Base-by-base conservation (phyloP, 331 rosid species). In the Stylosanthes scabra region DNA sequence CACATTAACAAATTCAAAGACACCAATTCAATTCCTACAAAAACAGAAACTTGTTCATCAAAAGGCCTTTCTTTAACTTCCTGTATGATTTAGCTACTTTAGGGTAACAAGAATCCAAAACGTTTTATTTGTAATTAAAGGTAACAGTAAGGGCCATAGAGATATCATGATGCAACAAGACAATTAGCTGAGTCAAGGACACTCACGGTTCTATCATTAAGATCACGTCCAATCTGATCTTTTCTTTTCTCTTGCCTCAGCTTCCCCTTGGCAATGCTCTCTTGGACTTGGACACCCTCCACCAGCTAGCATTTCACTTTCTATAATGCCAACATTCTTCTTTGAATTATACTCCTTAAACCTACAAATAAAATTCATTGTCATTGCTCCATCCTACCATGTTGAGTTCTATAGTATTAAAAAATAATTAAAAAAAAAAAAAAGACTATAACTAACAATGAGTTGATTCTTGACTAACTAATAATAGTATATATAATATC, bases 41-140 rank as follows among this genome's bases (percentile, higher is more conserved):
- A 20, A 20, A 20, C 25, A 20, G 25, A 20, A 20, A 20, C 25
- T 20, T 20, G 25, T 20, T 20, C 1, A 20, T 20, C 25, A 46
- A 20, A 46, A 46, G 51, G 59, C 9, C 45, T 42, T n/a, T 4
- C 59, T 34, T 6, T 34, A 34, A 15, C 9, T 31, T 45, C 25
- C 46, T 8, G 14, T 49, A 54, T 40, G 40, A 47, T 47, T 39
- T 59, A 51, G 79, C 81, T 68, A 34, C 39, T 34, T 34, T 34
- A 34, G 6, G 4, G 76, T 61, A 54, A n/a, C 60, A 70, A 86
- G 86, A 76, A 84, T 84, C 91, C 85, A 70, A 86, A 76, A 86
- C 88, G 69, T 29, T 49, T 71, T 42, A 31, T 2, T 71, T 46
- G 64, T 67, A 60, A 72, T 70, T 55, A 6, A 71, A 28, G 49